Percentiles rank a stretch among this genome's conserved stretches.
Evolutionary conservation across 2,329 filamentous ascomycete genomes (phyloP).

Genomic region (Cladobotryum mycophilum): DNA sequence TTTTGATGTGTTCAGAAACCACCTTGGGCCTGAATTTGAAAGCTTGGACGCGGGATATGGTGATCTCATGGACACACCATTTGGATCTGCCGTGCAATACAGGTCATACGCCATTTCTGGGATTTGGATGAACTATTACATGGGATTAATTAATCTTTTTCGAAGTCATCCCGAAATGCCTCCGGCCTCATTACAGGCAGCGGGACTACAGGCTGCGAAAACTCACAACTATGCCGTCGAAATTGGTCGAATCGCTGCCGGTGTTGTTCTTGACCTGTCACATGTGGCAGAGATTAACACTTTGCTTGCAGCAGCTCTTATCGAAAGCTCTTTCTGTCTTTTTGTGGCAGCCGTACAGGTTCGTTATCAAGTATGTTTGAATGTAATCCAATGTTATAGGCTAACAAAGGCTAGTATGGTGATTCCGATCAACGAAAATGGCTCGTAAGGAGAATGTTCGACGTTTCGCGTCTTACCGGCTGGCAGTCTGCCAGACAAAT

Average conservation of each 20-base stretch:
- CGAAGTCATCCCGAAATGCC: constrained; percentile 86
- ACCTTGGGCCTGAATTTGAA: constrained; percentile 69
- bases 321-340: constrained; percentile 73
- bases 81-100: constrained; percentile 75
- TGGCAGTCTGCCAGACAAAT: constrained; percentile 82
- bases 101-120: constrained; percentile 81
- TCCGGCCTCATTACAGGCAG: constrained; percentile 80
- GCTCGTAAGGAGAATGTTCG: constrained; percentile 66
- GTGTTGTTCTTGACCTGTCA: constrained; percentile 53
- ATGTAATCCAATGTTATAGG: background rate
- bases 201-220: constrained; percentile 65
- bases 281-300: constrained; percentile 60
- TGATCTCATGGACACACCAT: constrained; percentile 60
- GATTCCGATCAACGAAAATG: constrained; percentile 68
- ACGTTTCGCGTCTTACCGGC: constrained; percentile 74
- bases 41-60: constrained; percentile 63
- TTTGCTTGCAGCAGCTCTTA: constrained; percentile 70
- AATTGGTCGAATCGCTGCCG: constrained; percentile 75
- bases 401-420: constrained; percentile 51
- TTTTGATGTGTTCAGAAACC: constrained; percentile 59
- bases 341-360: constrained; percentile 82
- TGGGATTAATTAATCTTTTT: constrained; percentile 75
- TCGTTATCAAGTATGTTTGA: constrained; percentile 10
- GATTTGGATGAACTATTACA: constrained; percentile 82
- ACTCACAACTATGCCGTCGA: constrained; percentile 66